Base-by-base conservation (phyloP, 495 filamentous ascomycete species). In the Podospora tetraspora region DNA sequence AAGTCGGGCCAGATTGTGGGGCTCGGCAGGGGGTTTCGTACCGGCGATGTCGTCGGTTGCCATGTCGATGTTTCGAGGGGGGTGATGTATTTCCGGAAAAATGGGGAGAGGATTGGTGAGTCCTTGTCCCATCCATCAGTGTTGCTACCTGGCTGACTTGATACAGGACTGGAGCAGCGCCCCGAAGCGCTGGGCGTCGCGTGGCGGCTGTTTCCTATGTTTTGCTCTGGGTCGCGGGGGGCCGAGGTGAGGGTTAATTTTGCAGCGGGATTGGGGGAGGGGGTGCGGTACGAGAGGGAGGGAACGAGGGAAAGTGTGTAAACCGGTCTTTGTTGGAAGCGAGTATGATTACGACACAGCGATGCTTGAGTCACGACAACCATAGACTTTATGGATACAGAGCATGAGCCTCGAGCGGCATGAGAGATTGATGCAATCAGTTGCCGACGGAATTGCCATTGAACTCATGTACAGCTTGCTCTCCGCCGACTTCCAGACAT, bases 1-100 rank as follows among this genome's bases (percentile, higher is more conserved):
- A 29, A 34, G 24, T 58, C 63, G 11, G 52, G 52, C 2, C 1
- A 30, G 25, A 29, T 21, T n/a, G 52, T n/a, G 16, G 57, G 63
- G 19, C 8, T 23, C 25, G 23, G 63, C 24, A 30, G 24, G 32
- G 23, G 2, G 3, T 16, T 65, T 59, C 25, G 43, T 23, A 16
- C 43, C 2, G 63, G 63, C 23, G 63, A 65, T 24, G 24, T 65
- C 13, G 59, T 65, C 56, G 63, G 63, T 16, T 65, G 63, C 63
- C 63, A 65, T 59, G 56, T 65, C 27, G 63, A 65, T 57, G 8
- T 59, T 9, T 43, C 63, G 3, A 27, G 24, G 24, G 63, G 63
- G 11, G 23, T 65, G 22, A 37, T 37, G 63, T 65, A 65, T 30
- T 65, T 57, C 23, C 52, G 63, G 16, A 57, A 59, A 24, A 65